phyloP scores from a whole-genome alignment of 441 rosid genomes.

The Geranium incanum region DNA sequence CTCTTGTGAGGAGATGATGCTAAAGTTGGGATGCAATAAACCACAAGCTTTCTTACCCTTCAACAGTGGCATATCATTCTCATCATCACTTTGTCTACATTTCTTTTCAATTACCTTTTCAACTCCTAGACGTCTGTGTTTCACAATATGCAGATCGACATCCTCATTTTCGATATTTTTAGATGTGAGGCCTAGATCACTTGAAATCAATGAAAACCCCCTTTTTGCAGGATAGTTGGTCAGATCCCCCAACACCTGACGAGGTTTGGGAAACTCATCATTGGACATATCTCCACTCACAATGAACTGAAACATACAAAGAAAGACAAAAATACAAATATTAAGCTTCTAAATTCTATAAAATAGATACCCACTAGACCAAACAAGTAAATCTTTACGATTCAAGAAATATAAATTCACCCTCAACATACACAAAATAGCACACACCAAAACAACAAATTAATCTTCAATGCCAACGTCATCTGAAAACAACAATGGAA shows the following conservation, averaged over 20 bases:
- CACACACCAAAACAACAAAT: not conserved
- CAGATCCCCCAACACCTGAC: slow-evolving; percentile 48
- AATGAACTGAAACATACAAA: slow-evolving; percentile 13
- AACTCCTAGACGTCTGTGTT: slow-evolving; percentile 43
- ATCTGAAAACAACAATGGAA: not conserved
- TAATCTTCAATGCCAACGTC: not conserved
- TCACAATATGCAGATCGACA: slow-evolving; percentile 29
- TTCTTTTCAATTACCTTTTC: slow-evolving; percentile 42
- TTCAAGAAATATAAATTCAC: not conserved
- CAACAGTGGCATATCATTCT: slow-evolving; percentile 9
- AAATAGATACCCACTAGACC: not conserved
- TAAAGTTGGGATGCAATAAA: slow-evolving; percentile 19
- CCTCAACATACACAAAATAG: not conserved
- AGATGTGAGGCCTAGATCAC: slow-evolving; percentile 33
- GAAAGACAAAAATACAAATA: not conserved
- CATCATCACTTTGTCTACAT: slow-evolving; percentile 22
- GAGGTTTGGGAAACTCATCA: slow-evolving; percentile 22
- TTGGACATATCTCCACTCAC: slow-evolving; percentile 50
- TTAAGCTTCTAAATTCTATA: not conserved
- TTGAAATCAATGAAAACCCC: slow-evolving; percentile 34
- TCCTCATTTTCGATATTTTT: slow-evolving; percentile 20
- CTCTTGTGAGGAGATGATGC: slow-evolving; percentile 15
- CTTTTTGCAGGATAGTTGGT: slow-evolving; percentile 51
- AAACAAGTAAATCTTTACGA: not conserved
- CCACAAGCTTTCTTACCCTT: slow-evolving; percentile 22